A percentile compares a stretch with the other conserved stretches of the same genome.
Evolutionary conservation across 306 rosid genomes (phyloP).

Genomic region (Medicago truncatula): DNA sequence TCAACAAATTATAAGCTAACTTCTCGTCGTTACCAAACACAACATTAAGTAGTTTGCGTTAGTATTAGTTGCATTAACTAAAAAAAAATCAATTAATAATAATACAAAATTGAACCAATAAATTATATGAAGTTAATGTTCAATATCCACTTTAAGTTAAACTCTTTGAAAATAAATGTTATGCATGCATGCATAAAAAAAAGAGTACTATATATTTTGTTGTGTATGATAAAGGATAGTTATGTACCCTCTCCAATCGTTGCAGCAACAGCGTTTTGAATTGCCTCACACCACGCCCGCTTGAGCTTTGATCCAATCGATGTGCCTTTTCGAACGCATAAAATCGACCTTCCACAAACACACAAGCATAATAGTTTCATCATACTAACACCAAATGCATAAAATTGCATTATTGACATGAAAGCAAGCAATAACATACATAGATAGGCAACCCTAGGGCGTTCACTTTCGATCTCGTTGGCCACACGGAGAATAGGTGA

Average conservation of each 20-base stretch:
- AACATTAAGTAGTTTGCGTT: no score
- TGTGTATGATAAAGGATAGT: no score
- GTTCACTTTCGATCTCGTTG: constrained; percentile 80
- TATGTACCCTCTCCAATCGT: constrained; percentile 81
- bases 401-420: not conserved
- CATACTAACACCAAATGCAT: not conserved
- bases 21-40: no score
- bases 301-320: constrained; percentile 87
- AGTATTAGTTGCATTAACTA: not conserved
- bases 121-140: not conserved
- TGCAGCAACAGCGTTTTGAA: constrained; percentile 84
- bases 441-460: constrained; percentile 91
- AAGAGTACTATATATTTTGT: no score
- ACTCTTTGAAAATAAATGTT: not conserved
- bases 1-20: no score
- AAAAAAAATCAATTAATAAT: not conserved
- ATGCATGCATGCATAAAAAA: not conserved
- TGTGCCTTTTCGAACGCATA: constrained; percentile 98
- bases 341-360: constrained; percentile 69
- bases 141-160: not conserved
- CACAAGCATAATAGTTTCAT: not conserved
- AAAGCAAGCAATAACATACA: constrained; percentile 47
- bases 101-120: not conserved
- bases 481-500: constrained; percentile 94
- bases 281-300: constrained; percentile 97